Percentiles rank a stretch among this genome's conserved stretches.
These are phyloP conservation scores for Senecio squalidus DNA, from an alignment of 140 eudicot genomes.

Conservation along the genomic window DNA sequence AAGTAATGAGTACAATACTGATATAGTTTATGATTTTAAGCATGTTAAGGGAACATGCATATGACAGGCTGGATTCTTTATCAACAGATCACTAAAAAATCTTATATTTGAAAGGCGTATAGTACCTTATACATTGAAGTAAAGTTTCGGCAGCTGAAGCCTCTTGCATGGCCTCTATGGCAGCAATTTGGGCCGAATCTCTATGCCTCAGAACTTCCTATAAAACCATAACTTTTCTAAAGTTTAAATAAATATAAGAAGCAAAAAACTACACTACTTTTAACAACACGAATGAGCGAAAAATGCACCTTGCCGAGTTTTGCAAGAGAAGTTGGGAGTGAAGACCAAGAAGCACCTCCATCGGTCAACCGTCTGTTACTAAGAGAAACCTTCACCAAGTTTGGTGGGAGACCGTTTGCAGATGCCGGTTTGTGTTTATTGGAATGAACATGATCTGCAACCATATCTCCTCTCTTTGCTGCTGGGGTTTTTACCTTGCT, in stretches of 20 bases:
- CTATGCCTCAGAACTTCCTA: slow-evolving; percentile 89
- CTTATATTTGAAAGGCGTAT: background rate
- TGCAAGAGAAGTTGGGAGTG: slow-evolving; percentile 78
- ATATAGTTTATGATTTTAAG: background rate
- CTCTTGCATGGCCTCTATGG: slow-evolving; percentile 84
- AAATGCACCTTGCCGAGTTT: slow-evolving; percentile 78
- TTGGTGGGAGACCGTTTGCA: slow-evolving; percentile 53
- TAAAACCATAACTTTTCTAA: background rate
- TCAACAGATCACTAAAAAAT: background rate
- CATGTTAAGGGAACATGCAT: background rate
- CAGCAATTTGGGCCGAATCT: slow-evolving; percentile 84
- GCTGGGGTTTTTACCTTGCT: slow-evolving; percentile 32
- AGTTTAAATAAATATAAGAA: background rate
- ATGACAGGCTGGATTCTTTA: background rate
- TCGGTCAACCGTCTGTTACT: slow-evolving; percentile 51
- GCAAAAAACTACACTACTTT: background rate
- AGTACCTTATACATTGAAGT: slow-evolving; percentile 80
- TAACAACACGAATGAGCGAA: background rate
- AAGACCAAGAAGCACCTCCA: slow-evolving; percentile 63
- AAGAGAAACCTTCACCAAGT: slow-evolving; percentile 70
- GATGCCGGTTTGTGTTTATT: slow-evolving; percentile 36
- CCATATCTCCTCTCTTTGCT: slow-evolving; percentile 43
- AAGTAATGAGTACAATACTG: background rate
- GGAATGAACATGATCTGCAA: slow-evolving; percentile 37
- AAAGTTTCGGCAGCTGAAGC: slow-evolving; percentile 84